Percentiles rank a stretch among this genome's conserved stretches.
These are phyloP conservation scores for Leishmania arabica DNA, from an alignment of 208 protist genomes.

Conservation along the genomic window DNA sequence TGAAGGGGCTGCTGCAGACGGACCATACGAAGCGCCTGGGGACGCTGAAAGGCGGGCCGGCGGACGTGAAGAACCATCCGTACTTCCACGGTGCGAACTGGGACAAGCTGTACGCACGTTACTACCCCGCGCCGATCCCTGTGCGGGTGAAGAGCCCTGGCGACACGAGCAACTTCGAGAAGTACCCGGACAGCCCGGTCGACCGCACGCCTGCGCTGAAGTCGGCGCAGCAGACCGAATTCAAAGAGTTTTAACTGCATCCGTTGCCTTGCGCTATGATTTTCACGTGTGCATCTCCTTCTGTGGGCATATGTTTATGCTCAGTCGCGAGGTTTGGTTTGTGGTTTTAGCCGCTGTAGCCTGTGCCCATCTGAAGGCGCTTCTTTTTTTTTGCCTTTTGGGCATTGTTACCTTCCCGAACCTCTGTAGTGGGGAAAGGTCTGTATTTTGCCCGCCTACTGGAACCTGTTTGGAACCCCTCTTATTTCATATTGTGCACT, in stretches of 20 bases:
- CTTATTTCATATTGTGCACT: no score
- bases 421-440: no score
- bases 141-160: conserved; percentile 77
- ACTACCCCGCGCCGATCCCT: conserved; percentile 84
- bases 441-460: no score
- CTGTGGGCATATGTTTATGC: no score
- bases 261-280: no score
- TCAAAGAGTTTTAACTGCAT: conserved; percentile 59
- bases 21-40: conserved; percentile 91
- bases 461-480: no score
- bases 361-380: no score
- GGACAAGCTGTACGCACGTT: conserved; percentile 78
- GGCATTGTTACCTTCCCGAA: no score
- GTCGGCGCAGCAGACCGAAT: conserved; percentile 83
- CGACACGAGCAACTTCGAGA: conserved; percentile 91
- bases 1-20: conserved; percentile 86
- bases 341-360: no score
- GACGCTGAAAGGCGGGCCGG: conserved; percentile 84
- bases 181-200: conserved; percentile 81
- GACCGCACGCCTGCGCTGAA: conserved; percentile 62
- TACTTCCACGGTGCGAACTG: conserved; percentile 96
- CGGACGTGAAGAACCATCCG: conserved; percentile 95
- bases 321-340: no score
- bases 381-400: no score
- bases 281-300: no score